Base-by-base conservation (phyloP, 108 stramenopile species). In the Pseudonitzschia delicatissima region DNA sequence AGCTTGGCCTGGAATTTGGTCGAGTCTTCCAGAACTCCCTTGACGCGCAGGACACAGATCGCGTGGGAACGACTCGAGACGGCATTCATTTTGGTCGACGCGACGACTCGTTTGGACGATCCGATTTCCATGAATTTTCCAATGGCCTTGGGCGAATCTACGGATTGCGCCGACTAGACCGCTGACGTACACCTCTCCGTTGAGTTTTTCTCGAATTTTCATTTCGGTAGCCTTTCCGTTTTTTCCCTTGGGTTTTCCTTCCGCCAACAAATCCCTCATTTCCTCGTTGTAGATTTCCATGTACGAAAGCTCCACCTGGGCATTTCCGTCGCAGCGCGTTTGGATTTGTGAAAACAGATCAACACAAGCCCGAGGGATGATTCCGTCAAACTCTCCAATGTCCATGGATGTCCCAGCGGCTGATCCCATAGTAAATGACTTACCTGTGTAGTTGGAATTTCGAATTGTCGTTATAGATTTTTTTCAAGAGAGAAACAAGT, bases 221-320 rank as follows among this genome's bases (percentile, higher is more conserved):
- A 80, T 36, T 51, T 95, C 95, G 5, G 26, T 29, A 9, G 73
- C 73, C 7, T 28, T 51, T 18, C 20, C 27, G 25, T 51, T 51
- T 0, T 51, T 28, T 13, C 11, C 15, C 0, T 40, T 15, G 11
- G 1, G 2, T 6, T 27, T 27, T 59, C 86, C 60, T 11, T 66
- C 60, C 72, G 69, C 78, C 37, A 99, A 74, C 12, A 99, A 78
- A 57, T 99, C 98, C 15, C 95, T 76, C 64, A 98, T 95, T 57
- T 99, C 96, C 69, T 99, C 98, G 69, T 98, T 98, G 79, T 99
- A 99, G 59, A 99, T 99, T 72, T 99, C 98, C n/a, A 96, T 77
- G 73, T 97, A 99, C 26, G 90, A 92, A 8, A 97, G 88, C 32
- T 96, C 84, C 8, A 99, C 98, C 25, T 97, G 79, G 55, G 92